Evolutionary conservation across 805 yeast species (phyloP), one percentile per base, ranked within the genome.

Genomic region (Wickerhamiella dianesei): DNA sequence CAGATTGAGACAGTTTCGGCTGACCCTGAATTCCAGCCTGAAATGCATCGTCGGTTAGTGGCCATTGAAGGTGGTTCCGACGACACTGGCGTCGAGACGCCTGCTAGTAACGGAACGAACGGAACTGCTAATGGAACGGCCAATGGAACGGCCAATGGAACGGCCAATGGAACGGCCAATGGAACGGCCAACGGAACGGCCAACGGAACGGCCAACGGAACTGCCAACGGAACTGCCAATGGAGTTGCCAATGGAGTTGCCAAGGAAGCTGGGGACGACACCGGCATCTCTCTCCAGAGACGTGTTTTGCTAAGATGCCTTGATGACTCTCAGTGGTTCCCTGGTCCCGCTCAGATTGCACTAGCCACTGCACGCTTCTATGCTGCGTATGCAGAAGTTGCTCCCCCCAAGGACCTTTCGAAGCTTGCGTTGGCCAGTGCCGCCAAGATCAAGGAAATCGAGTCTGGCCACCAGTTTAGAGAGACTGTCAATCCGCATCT

Each of bases 191-290:
- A 25, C 32, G 32, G 32, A 25, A 25, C 12, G 6, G 32, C 32
- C 32, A 25, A 25, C 32, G 32, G 32, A 29, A 17, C 41, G 35
- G 21, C 20, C 21, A 32, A 19, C 29, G 16, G 35, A 39, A 19
- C 40, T n/a, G 20, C 35, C 25, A 4, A 40, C 32, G 4, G 53
- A 59, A 6, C 51, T 56, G 48, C 48, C 49, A 13, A 40, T 57
- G 22, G 32, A 29, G 21, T 37, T 35, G 21, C 20, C 21, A 32
- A 19, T 22, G 16, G 35, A 39, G 18, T 37, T n/a, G 20, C 35
- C 25, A 4, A 40, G 21, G 4, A 52, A 59, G 8, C 51, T 56
- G 48, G 48, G 22, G 19, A 36, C 16, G 41, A 18, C 16, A 8
- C 41, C 25, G 14, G 16, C 12, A 9, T 13, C 22, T 39, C 41